Evolutionary conservation across 345 rosid species (phyloP), one percentile per base, ranked within the genome.

Genomic region (Odontarrhena argentea): DNA sequence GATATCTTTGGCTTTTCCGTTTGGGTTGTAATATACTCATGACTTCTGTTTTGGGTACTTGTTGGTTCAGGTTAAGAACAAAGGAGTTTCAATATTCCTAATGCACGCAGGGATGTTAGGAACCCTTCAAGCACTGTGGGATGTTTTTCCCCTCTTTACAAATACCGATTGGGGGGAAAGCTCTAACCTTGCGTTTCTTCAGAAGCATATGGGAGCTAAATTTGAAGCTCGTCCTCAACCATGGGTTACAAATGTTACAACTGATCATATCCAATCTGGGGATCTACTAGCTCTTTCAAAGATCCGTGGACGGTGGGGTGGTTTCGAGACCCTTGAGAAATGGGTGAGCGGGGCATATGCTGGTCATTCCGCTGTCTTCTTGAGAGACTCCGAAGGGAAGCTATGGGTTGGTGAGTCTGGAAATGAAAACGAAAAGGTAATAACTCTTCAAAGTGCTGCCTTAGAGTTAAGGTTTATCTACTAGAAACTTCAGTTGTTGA

Each of bases 271-370:
- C 61, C 88, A 85, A 24, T 89, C 97, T 0, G 96, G 99, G 35
- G 97, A 95, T 79, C 77, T 95, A 47, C 84, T 91, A 57, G 99
- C 88, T 40, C 69, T 94, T 37, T 94, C 97, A 8, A 94, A 88
- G 79, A 87, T 86, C 42, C 93, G 96, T 68, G 96, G 93, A 52
- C 79, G 96, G 13, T 89, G 96, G 96, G 96, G 96, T 75, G 97
- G 96, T 68, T 94, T 94, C 59, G 96, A 94, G 84, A 94, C 97
- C 41, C 76, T 94, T 62, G 97, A 94, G 87, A 94, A 91, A 81
- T 91, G 99, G 97, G 99, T 94, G 46, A 94, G 93, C 53, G 99
- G 99, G 63, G 77, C 97, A 42, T 94, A 88, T 81, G 99, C 97
- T 74, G 96, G 97, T 73, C 99, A 91, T 76, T 64, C 86, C 55